Conservation (phyloP, 2,329 filamentous ascomycete species). For the Fusarium algeriense region DNA sequence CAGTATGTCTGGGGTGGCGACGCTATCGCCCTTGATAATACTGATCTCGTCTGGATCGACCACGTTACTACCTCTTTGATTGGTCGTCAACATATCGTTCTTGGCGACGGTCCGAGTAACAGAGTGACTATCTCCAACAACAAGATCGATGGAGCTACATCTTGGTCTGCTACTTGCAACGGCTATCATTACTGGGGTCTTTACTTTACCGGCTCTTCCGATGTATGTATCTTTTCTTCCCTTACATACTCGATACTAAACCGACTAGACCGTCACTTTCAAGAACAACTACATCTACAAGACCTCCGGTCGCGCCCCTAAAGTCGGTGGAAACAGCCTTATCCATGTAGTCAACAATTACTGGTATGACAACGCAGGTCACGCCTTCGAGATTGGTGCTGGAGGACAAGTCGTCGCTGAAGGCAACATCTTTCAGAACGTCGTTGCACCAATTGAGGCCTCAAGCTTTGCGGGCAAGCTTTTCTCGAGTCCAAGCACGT, state of each 20-base stretch:
- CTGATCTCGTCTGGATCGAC: constrained; percentile 16
- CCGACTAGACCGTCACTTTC: constrained; percentile 54
- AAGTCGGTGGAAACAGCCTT: constrained; percentile 6
- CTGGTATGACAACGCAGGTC: constrained; percentile 11
- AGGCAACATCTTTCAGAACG: constrained; percentile 11
- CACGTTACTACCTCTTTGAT: constrained; percentile 3
- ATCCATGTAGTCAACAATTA: constrained; percentile 15
- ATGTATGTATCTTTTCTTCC: background rate
- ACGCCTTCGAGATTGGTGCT: background rate
- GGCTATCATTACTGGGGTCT: constrained; percentile 70
- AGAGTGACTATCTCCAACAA: constrained; percentile 13
- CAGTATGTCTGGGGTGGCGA: constrained; percentile 72
- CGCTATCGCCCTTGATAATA: constrained; percentile 61
- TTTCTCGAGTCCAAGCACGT: constrained; percentile 49
- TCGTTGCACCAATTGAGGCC: constrained; percentile 1
- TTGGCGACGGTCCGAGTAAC: constrained; percentile 2
- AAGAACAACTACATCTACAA: constrained; percentile 67
- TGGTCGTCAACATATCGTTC: constrained; percentile 10
- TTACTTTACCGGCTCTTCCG: constrained; percentile 65
- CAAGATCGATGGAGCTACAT: constrained; percentile 1
- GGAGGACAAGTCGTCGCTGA: background rate
- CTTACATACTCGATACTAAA: background rate
- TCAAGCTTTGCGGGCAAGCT: constrained; percentile 55
- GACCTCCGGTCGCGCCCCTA: constrained; percentile 1
- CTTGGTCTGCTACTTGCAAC: constrained; percentile 61